Base-by-base conservation (phyloP, 2,329 filamentous ascomycete genomes). In the Fonsecaea erecta region DNA sequence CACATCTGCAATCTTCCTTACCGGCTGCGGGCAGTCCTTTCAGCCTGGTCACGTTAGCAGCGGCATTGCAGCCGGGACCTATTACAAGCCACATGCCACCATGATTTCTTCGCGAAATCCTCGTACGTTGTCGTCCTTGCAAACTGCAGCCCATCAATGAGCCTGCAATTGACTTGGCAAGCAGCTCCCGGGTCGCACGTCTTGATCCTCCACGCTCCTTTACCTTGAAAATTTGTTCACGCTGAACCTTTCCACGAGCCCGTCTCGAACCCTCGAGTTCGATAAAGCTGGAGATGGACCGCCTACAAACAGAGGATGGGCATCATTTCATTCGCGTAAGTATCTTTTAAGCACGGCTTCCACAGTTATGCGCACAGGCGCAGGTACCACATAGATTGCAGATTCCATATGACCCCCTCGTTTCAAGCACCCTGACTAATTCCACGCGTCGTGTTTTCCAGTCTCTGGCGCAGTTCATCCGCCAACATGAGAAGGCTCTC, bases 401-500 rank as follows among this genome's bases (percentile, higher is more conserved):
- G 14, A 65, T 34, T 56, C 21, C 43, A 2, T 24, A n/a, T 24
- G 9, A 8, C 18, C 43, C 40, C 7, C 8, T 24, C 43, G 9
- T 48, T 24, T 11, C 18, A 24, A 48, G 21, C 18, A 52, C 52
- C 12, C 54, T 54, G 52, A 62, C 52, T 63, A 30, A 53, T 35
- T 66, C 21, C 46, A 26, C 16, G 40, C 16, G 30, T 8, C 30
- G 37, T 60, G 18, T 24, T 56, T 11, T 52, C 8, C 52, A 97
- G 94, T 95, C 96, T 85, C 86, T 99, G 77, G 93, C 94, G 76
- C 90, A 90, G 80, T 98, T 97, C 80, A 93, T 99, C 80, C 92
- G 93, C 69, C 97, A 93, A 62, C 93, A 99, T 82, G 95, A 99
- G 80, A 96, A 96, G 81, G 94, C 93, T 40, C 86, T 99, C 69